Evolutionary conservation across 768 basidiomycete genomes (phyloP).

Genomic region (Russula emetica): DNA sequence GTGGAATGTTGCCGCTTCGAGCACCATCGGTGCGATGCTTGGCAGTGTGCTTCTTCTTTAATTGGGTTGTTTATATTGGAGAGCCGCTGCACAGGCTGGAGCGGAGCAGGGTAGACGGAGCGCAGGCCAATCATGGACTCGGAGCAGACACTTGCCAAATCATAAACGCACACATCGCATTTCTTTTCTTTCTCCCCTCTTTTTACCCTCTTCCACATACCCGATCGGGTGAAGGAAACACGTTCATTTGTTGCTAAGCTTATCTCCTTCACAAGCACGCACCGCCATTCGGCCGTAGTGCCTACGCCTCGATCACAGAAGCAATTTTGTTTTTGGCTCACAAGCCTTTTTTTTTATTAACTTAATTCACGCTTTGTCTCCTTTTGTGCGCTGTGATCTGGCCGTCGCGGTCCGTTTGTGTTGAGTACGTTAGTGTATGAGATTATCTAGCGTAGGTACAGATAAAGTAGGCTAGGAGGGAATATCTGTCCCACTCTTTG

Average conservation of each 20-base stretch:
- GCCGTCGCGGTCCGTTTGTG: neutral
- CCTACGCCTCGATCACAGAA: constrained; percentile 1
- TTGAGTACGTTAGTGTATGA: constrained; percentile 16
- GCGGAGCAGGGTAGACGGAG: constrained; percentile 10
- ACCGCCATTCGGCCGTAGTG: neutral
- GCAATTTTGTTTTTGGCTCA: neutral
- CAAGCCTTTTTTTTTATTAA: neutral
- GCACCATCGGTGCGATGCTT: constrained; percentile 11
- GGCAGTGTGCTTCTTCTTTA: constrained; percentile 4
- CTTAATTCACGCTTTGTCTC: neutral
- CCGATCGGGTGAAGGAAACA: constrained; percentile 20
- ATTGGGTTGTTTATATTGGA: neutral
- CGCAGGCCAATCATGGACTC: constrained; percentile 19
- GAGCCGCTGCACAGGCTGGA: constrained; percentile 1
- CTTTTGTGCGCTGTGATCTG: constrained; percentile 11
- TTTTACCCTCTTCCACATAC: constrained; percentile 19
- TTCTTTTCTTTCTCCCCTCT: constrained; percentile 1
- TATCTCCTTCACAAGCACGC: constrained; percentile 1
- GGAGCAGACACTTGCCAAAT: constrained; percentile 18
- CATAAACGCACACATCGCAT: constrained; percentile 12
- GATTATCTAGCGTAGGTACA: constrained; percentile 8
- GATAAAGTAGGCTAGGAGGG: constrained; percentile 5
- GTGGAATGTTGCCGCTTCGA: constrained; percentile 3
- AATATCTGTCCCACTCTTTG: neutral
- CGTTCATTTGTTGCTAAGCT: constrained; percentile 21